A percentile compares a stretch with the other conserved stretches of the same genome.
Conservation (phyloP, 2,329 filamentous ascomycete genomes). For the Sordariomycetes sp. region DNA sequence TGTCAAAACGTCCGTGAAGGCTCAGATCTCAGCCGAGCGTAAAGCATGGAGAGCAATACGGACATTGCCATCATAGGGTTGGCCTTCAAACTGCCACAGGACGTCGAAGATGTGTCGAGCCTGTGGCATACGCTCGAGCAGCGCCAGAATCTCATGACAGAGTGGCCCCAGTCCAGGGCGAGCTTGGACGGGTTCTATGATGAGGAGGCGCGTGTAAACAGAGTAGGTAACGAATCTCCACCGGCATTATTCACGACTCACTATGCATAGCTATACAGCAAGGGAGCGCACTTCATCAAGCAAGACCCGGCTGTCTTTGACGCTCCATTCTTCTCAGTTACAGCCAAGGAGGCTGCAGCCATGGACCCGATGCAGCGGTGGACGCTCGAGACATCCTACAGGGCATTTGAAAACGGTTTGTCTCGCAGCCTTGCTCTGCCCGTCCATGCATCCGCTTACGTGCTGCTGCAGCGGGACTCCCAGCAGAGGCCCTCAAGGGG, state of each 20-base stretch:
- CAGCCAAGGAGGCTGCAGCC: slow-evolving; percentile 10
- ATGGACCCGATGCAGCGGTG: slow-evolving; percentile 28
- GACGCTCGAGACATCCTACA: slow-evolving; percentile 22
- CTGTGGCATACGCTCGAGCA: not conserved
- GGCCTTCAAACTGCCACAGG: slow-evolving; percentile 11
- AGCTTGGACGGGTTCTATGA: not conserved
- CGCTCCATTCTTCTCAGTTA: slow-evolving; percentile 26
- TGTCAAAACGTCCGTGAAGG: too few species aligned
- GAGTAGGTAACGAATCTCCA: not conserved
- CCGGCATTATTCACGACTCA: not conserved
- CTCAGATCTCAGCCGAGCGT: too few species aligned
- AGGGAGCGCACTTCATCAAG: slow-evolving; percentile 19
- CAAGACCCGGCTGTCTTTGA: slow-evolving; percentile 25
- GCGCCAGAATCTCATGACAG: not conserved
- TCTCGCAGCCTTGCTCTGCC: not conserved
- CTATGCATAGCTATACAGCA: slow-evolving; percentile 10
- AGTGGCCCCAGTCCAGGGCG: not conserved
- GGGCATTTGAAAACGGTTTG: slow-evolving; percentile 25
- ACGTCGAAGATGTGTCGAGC: too few species aligned
- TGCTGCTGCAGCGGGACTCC: slow-evolving; percentile 17
- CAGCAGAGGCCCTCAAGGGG: slow-evolving; percentile 15
- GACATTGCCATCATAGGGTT: too few species aligned
- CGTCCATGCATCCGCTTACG: not conserved
- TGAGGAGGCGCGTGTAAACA: not conserved
- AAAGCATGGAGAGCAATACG: too few species aligned